Evolutionary conservation across 2,329 filamentous ascomycete species (phyloP).

Genomic region (Remersonia thermophila): DNA sequence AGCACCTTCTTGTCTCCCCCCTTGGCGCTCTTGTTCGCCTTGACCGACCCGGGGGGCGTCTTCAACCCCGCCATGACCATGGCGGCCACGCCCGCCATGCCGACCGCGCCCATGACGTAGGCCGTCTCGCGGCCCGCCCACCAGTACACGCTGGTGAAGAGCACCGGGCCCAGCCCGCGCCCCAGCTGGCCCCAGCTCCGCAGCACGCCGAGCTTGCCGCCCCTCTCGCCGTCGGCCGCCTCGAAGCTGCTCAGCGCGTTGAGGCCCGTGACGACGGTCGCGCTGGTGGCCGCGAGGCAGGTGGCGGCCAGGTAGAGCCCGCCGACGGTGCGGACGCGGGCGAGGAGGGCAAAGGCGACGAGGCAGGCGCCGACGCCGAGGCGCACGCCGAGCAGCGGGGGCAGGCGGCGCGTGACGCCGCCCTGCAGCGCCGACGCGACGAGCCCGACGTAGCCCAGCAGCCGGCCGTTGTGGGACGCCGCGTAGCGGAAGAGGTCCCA

Average conservation of each 20-base stretch:
- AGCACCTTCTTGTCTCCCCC: conserved; percentile 14
- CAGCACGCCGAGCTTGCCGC: conserved; percentile 74
- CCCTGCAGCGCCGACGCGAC: conserved; percentile 88
- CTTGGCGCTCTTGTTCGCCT: not conserved
- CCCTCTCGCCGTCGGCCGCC: conserved; percentile 65
- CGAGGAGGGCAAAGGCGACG: conserved; percentile 67
- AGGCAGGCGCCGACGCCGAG: conserved; percentile 69
- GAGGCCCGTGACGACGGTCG: conserved; percentile 86
- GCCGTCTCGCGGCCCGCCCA: conserved; percentile 86
- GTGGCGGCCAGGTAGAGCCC: conserved; percentile 73
- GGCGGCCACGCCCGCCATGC: conserved; percentile 62
- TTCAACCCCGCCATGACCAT: conserved; percentile 62
- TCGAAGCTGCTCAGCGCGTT: conserved; percentile 90
- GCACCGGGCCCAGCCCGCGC: conserved; percentile 69
- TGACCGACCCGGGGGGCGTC: conserved; percentile 37
- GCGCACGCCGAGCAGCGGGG: conserved; percentile 68
- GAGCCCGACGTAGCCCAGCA: conserved; percentile 84
- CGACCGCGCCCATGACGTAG: conserved; percentile 67
- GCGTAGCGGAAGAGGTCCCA: conserved; percentile 82
- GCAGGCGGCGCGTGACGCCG: conserved; percentile 73
- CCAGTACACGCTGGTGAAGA: conserved; percentile 96
- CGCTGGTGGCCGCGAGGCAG: conserved; percentile 76
- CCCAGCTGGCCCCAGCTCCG: conserved; percentile 77
- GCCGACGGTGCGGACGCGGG: conserved; percentile 51
- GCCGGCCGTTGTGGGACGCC: conserved; percentile 65